Evolutionary conservation across 2,329 filamentous ascomycete species (phyloP).

Genomic region (Claviceps paspali): DNA sequence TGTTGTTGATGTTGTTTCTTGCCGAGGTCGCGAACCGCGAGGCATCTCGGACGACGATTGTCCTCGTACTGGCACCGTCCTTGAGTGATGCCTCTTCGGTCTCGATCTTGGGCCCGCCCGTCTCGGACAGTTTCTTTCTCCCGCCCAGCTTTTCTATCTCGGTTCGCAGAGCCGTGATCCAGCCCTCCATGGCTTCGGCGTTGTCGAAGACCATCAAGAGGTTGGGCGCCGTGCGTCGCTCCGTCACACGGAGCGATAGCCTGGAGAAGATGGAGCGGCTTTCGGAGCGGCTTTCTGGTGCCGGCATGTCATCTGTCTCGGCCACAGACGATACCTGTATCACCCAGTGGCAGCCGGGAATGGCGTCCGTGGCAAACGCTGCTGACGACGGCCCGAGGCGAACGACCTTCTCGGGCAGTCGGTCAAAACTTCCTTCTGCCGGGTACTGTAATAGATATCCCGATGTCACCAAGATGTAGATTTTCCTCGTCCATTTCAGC

Average conservation of each 20-base stretch:
- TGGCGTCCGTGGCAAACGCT: slow-evolving; percentile 65
- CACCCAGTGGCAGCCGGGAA: slow-evolving; percentile 69
- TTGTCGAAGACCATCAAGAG: slow-evolving; percentile 59
- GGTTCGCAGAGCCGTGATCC: slow-evolving; percentile 52
- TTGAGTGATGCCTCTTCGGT: slow-evolving; percentile 19
- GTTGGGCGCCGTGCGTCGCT: slow-evolving; percentile 43
- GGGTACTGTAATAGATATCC: slow-evolving; percentile 64
- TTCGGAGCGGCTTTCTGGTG: too few species aligned
- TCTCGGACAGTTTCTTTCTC: slow-evolving; percentile 46
- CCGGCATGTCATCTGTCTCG: slow-evolving; percentile 37
- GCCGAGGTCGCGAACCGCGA: slow-evolving; percentile 21
- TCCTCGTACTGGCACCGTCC: slow-evolving; percentile 29
- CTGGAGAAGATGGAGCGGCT: slow-evolving; percentile 50
- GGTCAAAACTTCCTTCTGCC: slow-evolving; percentile 52
- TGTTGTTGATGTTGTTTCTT: neutral
- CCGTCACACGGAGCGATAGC: slow-evolving; percentile 38
- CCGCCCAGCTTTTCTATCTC: slow-evolving; percentile 59
- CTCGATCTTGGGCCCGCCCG: slow-evolving; percentile 33
- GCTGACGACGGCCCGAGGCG: slow-evolving; percentile 60
- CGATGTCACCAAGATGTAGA: slow-evolving; percentile 55
- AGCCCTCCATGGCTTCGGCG: slow-evolving; percentile 60
- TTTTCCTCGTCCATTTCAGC: slow-evolving; percentile 54
- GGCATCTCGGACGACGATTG: slow-evolving; percentile 31
- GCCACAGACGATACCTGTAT: slow-evolving; percentile 56
- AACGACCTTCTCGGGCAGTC: slow-evolving; percentile 58